A percentile compares a stretch with the other conserved stretches of the same genome.
Conservation (phyloP, 1,139 yeast genomes). For the Suhomyces taliae region DNA sequence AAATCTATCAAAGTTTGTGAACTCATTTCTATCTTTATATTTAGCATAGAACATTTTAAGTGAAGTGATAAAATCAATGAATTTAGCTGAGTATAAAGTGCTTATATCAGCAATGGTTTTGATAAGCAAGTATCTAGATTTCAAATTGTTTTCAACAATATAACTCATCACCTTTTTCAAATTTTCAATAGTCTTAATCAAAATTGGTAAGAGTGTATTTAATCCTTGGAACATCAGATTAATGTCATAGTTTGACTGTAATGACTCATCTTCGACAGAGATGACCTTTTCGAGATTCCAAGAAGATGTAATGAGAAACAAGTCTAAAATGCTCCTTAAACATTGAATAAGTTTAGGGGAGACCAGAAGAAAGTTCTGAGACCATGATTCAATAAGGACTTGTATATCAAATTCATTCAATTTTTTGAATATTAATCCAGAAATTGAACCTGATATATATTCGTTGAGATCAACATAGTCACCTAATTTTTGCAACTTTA, state of each 20-base stretch:
- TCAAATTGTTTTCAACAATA: slow-evolving; percentile 4
- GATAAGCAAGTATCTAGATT: slow-evolving; percentile 8
- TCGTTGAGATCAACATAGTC: slow-evolving; percentile 24
- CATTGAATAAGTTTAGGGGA: slow-evolving; percentile 16
- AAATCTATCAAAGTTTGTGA: slow-evolving; percentile 29
- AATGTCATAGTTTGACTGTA: slow-evolving; percentile 22
- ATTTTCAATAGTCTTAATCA: not conserved
- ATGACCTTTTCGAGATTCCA: slow-evolving; percentile 39
- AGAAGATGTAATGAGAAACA: slow-evolving; percentile 27
- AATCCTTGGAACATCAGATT: slow-evolving; percentile 17
- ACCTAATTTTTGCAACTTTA: slow-evolving; percentile 31
- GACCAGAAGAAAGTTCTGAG: slow-evolving; percentile 20
- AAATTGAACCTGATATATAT: slow-evolving; percentile 17
- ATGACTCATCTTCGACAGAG: slow-evolving; percentile 16
- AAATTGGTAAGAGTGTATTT: slow-evolving; percentile 11
- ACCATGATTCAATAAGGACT: slow-evolving; percentile 20
- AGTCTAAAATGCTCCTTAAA: slow-evolving; percentile 25
- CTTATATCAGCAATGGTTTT: slow-evolving; percentile 23
- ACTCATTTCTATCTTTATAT: slow-evolving; percentile 24
- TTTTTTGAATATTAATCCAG: not conserved
- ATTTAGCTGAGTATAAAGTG: slow-evolving; percentile 26
- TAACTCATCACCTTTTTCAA: not conserved
- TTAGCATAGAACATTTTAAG: slow-evolving; percentile 36
- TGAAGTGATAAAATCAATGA: slow-evolving; percentile 35
- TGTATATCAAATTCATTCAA: slow-evolving; percentile 20